Evolutionary conservation across 148 eudicot genomes (phyloP).

Genomic region (Tetragonia tetragonoides): DNA sequence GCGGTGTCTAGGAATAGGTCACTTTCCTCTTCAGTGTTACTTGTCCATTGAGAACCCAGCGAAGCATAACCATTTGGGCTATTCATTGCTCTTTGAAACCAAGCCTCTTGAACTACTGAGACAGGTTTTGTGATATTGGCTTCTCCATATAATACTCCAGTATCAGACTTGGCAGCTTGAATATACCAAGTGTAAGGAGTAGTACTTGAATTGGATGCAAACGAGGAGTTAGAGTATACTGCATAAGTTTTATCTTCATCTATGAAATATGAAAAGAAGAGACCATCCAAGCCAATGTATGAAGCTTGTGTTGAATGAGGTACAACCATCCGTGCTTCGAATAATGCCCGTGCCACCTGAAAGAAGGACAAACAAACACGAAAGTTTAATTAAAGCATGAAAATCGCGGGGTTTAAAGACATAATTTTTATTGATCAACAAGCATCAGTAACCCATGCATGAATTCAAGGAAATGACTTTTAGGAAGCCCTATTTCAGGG

Average conservation of each 20-base stretch:
- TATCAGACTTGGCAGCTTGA: slow-evolving; percentile 39
- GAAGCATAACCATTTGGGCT: slow-evolving; percentile 39
- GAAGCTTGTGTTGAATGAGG: slow-evolving; percentile 57
- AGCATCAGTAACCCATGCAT: too few species aligned
- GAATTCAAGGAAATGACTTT: too few species aligned
- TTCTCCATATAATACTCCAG: slow-evolving; percentile 46
- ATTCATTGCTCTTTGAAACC: slow-evolving; percentile 40
- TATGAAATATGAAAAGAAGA: slow-evolving; percentile 50
- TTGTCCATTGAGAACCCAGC: slow-evolving; percentile 39
- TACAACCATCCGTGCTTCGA: slow-evolving; percentile 47
- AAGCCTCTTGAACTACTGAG: slow-evolving; percentile 17
- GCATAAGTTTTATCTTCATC: slow-evolving; percentile 35
- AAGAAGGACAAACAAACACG: neutral
- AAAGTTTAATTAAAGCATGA: neutral
- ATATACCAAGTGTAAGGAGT: slow-evolving; percentile 37
- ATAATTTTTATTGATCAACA: neutral
- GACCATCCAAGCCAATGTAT: slow-evolving; percentile 51
- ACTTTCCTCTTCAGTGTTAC: neutral
- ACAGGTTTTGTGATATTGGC: slow-evolving; percentile 22
- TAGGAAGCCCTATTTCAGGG: too few species aligned
- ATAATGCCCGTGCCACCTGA: slow-evolving; percentile 63
- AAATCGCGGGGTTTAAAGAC: neutral
- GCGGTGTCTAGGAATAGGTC: slow-evolving; percentile 34
- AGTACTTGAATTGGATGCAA: slow-evolving; percentile 16
- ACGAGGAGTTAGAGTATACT: slow-evolving; percentile 50